phyloP scores from a whole-genome alignment of 2,329 filamentous ascomycete species.

The Trichoderma oligosporum region DNA sequence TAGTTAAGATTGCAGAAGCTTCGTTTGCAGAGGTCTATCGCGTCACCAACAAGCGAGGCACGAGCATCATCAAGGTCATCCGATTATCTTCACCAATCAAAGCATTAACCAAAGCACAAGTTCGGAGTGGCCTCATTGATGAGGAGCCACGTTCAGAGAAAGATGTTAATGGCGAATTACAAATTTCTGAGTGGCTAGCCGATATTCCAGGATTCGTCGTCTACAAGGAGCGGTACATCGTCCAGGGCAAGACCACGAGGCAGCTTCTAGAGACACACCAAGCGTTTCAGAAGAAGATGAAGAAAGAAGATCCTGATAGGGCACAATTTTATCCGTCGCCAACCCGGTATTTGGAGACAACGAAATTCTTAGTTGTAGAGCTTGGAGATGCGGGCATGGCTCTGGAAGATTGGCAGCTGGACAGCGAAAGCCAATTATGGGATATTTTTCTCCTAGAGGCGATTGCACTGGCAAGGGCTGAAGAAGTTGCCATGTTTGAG shows the following conservation, averaged over 20 bases:
- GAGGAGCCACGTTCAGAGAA: conserved; percentile 54
- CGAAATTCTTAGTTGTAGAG: conserved; percentile 59
- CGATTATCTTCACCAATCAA: conserved; percentile 57
- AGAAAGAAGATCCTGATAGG: conserved; percentile 52
- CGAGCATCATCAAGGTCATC: conserved; percentile 63
- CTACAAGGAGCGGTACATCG: conserved; percentile 61
- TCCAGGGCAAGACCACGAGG: conserved; percentile 52
- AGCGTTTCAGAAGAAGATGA: conserved; percentile 51
- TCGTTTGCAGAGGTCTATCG: conserved; percentile 65
- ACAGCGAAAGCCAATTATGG: conserved; percentile 52
- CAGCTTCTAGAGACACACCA: conserved; percentile 58
- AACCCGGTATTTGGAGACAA: conserved; percentile 54
- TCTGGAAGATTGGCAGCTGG: conserved; percentile 55
- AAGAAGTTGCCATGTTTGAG: conserved; percentile 57
- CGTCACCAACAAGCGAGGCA: conserved; percentile 55
- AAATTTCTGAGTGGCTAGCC: conserved; percentile 61
- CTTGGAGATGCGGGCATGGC: conserved; percentile 59
- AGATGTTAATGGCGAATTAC: conserved; percentile 56
- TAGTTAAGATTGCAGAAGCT: conserved; percentile 63
- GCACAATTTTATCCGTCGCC: conserved; percentile 61
- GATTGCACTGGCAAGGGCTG: conserved; percentile 57
- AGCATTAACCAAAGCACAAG: conserved; percentile 54
- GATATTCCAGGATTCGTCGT: conserved; percentile 63
- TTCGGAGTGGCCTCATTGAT: conserved; percentile 52
- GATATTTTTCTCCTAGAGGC: conserved; percentile 60